These are phyloP conservation scores for Juncus effusus DNA, from an alignment of 176 grass and related monocot genomes.

Conservation along the genomic window DNA sequence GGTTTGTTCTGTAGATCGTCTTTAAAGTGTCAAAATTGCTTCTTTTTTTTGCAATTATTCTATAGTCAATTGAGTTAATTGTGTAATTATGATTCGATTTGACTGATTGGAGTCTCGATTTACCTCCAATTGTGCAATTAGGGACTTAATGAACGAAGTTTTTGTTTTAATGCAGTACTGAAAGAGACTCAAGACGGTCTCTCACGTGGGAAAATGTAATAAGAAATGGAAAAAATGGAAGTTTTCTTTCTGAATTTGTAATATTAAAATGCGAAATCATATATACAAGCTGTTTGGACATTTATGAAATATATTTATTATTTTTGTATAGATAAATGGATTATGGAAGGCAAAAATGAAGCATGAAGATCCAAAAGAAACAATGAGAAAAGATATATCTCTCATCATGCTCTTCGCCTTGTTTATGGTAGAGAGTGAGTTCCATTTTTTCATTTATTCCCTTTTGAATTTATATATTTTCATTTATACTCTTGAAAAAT, in stretches of 20 bases:
- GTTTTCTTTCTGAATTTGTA: constrained; percentile 14
- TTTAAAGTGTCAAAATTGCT: too few relatives aligned
- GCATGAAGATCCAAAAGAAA: constrained; percentile 75
- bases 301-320: not conserved
- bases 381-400: constrained; percentile 92
- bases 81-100: not conserved
- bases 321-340: constrained; percentile 47
- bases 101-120: not conserved
- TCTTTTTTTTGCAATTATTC: too few relatives aligned
- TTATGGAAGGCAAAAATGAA: constrained; percentile 77
- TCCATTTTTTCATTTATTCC: constrained; percentile 15
- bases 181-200: constrained; percentile 83
- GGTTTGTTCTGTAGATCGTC: too few relatives aligned
- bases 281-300: not conserved
- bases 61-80: too few relatives aligned
- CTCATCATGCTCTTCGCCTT: constrained; percentile 89
- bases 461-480: too few relatives aligned
- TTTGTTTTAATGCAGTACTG: constrained; percentile 45
- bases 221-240: constrained; percentile 92
- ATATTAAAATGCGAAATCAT: not conserved
- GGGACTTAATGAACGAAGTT: not conserved
- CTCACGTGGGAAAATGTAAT: constrained; percentile 71
- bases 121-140: not conserved
- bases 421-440: constrained; percentile 95
- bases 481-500: too few relatives aligned